Conservation (phyloP, 805 yeast genomes). For the Scheffersomyces coipomensis region DNA sequence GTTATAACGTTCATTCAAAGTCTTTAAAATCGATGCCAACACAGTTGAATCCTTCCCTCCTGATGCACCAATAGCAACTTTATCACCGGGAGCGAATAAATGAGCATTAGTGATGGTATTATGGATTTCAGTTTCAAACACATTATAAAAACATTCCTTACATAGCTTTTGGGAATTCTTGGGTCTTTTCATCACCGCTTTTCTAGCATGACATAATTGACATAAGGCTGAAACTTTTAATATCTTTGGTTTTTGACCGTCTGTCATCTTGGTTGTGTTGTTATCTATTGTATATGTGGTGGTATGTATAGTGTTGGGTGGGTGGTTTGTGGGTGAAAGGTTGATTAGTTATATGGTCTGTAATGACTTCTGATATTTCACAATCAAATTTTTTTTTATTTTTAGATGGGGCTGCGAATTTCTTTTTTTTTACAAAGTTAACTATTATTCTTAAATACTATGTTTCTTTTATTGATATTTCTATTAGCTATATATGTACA, state of each 20-base stretch:
- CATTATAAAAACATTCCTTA: constrained; percentile 83
- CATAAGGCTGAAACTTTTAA: constrained; percentile 54
- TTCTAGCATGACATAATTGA: constrained; percentile 78
- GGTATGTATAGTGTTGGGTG: background rate
- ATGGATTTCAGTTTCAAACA: constrained; percentile 95
- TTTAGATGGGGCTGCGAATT: background rate
- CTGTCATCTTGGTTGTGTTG: constrained; percentile 5
- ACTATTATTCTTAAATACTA: too few relatives aligned
- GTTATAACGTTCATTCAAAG: constrained; percentile 81
- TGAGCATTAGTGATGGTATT: constrained; percentile 72
- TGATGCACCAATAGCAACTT: constrained; percentile 95
- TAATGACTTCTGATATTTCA: background rate
- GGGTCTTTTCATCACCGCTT: constrained; percentile 88
- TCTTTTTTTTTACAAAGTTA: background rate
- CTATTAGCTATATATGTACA: background rate
- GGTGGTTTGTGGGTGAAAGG: background rate
- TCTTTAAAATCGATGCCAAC: constrained; percentile 80
- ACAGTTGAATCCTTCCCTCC: constrained; percentile 99
- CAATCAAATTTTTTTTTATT: background rate
- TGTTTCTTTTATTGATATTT: background rate
- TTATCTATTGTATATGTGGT: background rate
- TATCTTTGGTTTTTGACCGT: constrained; percentile 12
- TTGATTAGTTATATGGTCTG: background rate
- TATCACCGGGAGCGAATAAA: constrained; percentile 78
- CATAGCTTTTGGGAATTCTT: constrained; percentile 88